These are phyloP conservation scores for Apiospora phragmitis DNA, from an alignment of 2,329 filamentous ascomycete species.

Conservation along the genomic window DNA sequence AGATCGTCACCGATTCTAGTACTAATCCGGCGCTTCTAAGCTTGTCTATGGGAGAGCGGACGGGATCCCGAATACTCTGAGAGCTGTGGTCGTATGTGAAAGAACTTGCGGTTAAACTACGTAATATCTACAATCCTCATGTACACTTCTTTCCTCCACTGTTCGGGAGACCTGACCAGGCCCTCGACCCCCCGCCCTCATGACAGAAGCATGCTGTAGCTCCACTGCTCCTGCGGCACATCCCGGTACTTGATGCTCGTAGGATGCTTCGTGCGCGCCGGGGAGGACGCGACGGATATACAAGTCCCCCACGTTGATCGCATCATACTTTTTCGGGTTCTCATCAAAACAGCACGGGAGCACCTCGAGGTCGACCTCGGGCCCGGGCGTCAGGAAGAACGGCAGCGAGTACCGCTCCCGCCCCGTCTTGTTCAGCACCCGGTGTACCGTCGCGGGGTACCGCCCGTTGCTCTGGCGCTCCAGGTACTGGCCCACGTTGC, in stretches of 20 bases:
- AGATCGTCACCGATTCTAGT: too few relatives aligned
- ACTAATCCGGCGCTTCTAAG: neutral
- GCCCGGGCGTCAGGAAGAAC: conserved; percentile 34
- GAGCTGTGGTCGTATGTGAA: neutral
- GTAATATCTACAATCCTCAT: too few relatives aligned
- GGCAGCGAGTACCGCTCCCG: conserved; percentile 40
- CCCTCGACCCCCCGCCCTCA: too few relatives aligned
- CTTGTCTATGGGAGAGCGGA: neutral
- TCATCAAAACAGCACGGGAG: conserved; percentile 24
- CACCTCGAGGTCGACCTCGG: conserved; percentile 26
- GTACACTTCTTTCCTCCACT: too few relatives aligned
- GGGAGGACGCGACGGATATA: conserved; percentile 34
- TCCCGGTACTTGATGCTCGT: conserved; percentile 36
- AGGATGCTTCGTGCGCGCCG: conserved; percentile 36
- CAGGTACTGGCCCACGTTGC: conserved; percentile 41
- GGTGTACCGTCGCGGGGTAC: conserved; percentile 40
- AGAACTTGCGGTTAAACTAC: neutral
- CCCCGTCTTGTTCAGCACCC: conserved; percentile 38
- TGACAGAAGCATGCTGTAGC: conserved; percentile 28
- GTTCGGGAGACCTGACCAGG: too few relatives aligned
- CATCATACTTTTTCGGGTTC: conserved; percentile 21
- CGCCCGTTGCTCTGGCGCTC: conserved; percentile 40
- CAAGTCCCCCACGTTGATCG: conserved; percentile 32
- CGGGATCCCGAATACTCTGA: neutral
- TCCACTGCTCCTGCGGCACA: conserved; percentile 35